phyloP scores from a whole-genome alignment of 768 basidiomycete genomes.

The Piloderma croceum region DNA sequence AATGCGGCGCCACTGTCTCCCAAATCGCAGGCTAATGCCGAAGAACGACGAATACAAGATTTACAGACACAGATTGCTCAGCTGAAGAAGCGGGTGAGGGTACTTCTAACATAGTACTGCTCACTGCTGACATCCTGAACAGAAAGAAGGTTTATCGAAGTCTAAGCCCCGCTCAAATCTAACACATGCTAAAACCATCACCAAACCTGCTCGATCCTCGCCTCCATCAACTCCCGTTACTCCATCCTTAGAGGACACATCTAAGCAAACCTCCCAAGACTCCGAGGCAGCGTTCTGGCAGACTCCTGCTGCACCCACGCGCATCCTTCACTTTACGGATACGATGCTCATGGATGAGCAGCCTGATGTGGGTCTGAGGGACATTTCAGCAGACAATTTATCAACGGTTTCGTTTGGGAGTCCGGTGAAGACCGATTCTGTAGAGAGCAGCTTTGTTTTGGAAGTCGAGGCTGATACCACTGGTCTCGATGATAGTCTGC shows the following conservation, averaged over 20 bases:
- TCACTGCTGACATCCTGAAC: no score
- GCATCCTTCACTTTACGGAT: conserved; percentile 58
- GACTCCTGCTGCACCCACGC: conserved; percentile 48
- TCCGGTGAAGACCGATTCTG: conserved; percentile 34
- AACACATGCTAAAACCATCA: no score
- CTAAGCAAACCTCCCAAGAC: not conserved
- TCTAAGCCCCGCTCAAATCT: no score
- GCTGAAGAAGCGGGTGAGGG: conserved; percentile 34
- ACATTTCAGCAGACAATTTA: no score
- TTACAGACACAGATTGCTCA: conserved; percentile 38
- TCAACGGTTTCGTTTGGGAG: conserved; percentile 38
- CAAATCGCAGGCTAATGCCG: conserved; percentile 28
- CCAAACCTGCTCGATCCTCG: conserved; percentile 29
- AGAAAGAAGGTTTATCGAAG: no score
- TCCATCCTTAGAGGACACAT: not conserved
- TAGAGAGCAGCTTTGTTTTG: conserved; percentile 4
- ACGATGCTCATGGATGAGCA: conserved; percentile 46
- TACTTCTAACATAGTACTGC: no score
- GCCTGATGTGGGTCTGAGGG: conserved; percentile 55
- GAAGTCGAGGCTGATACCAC: not conserved
- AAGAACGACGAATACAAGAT: conserved; percentile 38
- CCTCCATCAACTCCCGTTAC: conserved; percentile 2
- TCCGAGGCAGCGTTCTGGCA: conserved; percentile 58
- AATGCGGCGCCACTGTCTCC: no score
- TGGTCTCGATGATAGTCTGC: not conserved